Evolutionary conservation across 805 yeast species (phyloP).

Genomic region (Barnettozyma wickerhamii): DNA sequence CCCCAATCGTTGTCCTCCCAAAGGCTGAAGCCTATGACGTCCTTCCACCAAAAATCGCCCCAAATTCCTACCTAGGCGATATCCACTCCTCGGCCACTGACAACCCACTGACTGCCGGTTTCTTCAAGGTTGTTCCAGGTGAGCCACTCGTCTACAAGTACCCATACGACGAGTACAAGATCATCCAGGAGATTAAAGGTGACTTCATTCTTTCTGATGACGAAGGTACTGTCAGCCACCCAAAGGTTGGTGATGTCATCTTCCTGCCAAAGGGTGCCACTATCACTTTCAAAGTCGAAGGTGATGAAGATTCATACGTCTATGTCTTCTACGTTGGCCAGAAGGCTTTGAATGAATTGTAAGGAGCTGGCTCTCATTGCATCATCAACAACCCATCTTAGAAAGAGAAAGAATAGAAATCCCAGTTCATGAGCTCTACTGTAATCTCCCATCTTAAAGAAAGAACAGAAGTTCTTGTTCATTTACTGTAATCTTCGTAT

Average conservation of each 20-base stretch:
- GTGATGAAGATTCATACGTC: constrained; percentile 55
- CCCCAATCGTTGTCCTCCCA: constrained; percentile 37
- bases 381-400: background rate
- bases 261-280: constrained; percentile 66
- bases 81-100: constrained; percentile 54
- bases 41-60: constrained; percentile 58
- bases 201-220: constrained; percentile 59
- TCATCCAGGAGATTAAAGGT: constrained; percentile 63
- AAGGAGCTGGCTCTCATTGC: constrained; percentile 1
- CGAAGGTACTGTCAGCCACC: constrained; percentile 54
- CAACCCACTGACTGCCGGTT: constrained; percentile 58
- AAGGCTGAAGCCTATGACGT: constrained; percentile 48
- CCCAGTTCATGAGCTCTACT: constrained; percentile 68
- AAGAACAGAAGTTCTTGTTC: too few species aligned
- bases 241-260: constrained; percentile 62
- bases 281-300: constrained; percentile 57
- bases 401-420: constrained; percentile 26
- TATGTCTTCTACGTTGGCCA: constrained; percentile 26
- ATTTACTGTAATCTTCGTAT: too few species aligned
- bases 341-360: constrained; percentile 16
- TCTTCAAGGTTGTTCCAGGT: constrained; percentile 66
- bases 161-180: constrained; percentile 63
- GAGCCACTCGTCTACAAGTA: constrained; percentile 62
- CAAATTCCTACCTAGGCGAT: constrained; percentile 66
- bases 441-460: too few species aligned